These are phyloP conservation scores for Pulveroboletus sp. DNA, from an alignment of 768 basidiomycete species.

Conservation along the genomic window DNA sequence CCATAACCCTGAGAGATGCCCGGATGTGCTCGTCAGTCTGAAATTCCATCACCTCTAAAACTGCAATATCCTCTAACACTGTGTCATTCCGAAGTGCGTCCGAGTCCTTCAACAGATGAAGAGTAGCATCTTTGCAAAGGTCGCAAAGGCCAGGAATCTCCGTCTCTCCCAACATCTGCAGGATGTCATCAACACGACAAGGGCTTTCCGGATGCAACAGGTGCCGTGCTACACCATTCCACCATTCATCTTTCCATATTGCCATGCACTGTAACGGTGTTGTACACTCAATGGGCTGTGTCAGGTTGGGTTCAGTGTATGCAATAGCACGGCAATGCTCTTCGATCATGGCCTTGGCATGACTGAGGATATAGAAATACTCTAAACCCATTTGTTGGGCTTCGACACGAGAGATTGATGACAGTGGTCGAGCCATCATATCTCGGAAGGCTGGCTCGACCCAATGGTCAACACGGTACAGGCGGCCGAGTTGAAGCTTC, in stretches of 20 bases:
- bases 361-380: constrained; percentile 1
- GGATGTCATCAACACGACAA: background rate
- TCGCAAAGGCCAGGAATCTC: background rate
- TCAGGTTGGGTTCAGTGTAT: background rate
- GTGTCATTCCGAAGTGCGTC: background rate
- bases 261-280: background rate
- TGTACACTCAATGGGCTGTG: background rate
- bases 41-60: background rate
- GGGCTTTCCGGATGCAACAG: constrained; percentile 1
- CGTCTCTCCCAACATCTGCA: background rate
- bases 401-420: background rate
- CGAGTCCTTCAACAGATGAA: background rate
- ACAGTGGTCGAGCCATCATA: constrained; percentile 2
- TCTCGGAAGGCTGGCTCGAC: constrained; percentile 5
- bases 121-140: background rate
- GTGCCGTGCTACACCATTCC: constrained; percentile 5
- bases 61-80: background rate
- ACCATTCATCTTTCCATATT: constrained; percentile 6
- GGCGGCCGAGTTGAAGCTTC: constrained; percentile 4
- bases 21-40: constrained; percentile 1
- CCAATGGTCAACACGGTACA: constrained; percentile 8
- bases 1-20: constrained; percentile 25
- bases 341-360: background rate
- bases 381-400: background rate
- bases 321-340: background rate